phyloP scores from a whole-genome alignment of 805 yeast genomes.

The Pichia gijzeniarum region DNA sequence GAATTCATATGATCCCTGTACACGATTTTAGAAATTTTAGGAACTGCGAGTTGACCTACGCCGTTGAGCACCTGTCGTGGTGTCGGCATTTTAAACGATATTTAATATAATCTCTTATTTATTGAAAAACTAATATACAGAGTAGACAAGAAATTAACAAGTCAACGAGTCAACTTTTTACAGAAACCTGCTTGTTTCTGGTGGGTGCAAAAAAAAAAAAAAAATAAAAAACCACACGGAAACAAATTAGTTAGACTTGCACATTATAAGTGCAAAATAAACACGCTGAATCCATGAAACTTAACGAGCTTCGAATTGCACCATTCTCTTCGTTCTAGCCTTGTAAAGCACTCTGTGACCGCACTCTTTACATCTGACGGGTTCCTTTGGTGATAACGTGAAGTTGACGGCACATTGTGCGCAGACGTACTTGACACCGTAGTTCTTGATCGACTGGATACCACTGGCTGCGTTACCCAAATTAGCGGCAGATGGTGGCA shows the following conservation, averaged over 20 bases:
- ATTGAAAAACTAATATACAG: background rate
- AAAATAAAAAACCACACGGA: background rate
- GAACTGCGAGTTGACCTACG: too few species aligned
- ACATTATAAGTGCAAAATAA: too few species aligned
- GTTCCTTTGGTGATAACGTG: slow-evolving; percentile 85
- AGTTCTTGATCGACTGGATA: slow-evolving; percentile 54
- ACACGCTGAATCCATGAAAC: too few species aligned
- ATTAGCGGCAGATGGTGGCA: slow-evolving; percentile 68
- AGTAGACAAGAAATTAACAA: background rate
- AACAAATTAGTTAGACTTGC: too few species aligned
- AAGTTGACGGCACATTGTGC: slow-evolving; percentile 93
- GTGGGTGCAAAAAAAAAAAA: too few species aligned
- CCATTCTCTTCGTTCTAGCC: slow-evolving; percentile 97
- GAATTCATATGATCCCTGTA: too few species aligned
- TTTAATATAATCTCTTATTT: too few species aligned
- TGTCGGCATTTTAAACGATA: too few species aligned
- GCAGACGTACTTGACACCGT: slow-evolving; percentile 89
- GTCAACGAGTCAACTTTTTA: too few species aligned
- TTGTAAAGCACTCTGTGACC: slow-evolving; percentile 97
- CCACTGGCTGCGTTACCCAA: slow-evolving; percentile 84
- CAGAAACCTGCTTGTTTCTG: too few species aligned
- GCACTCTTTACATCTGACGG: slow-evolving; percentile 96
- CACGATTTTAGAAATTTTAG: too few species aligned
- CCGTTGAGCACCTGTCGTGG: too few species aligned
- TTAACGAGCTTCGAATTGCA: slow-evolving; percentile 75